Evolutionary conservation across 2,329 filamentous ascomycete genomes (phyloP).

Genomic region (Neofusicoccum umdonicola): DNA sequence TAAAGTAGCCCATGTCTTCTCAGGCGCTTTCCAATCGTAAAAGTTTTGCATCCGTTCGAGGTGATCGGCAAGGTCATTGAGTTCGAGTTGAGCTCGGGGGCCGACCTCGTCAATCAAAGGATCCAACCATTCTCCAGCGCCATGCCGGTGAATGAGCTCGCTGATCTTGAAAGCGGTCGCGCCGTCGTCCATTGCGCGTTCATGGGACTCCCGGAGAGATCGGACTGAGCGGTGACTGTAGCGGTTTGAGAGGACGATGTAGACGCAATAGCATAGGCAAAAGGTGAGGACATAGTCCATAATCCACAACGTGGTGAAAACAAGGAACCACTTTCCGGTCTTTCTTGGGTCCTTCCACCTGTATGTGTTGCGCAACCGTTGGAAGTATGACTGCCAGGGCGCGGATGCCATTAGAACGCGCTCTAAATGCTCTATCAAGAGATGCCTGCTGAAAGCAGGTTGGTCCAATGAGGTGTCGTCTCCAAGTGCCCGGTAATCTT

Average conservation of each 20-base stretch:
- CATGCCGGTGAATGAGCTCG: conserved; percentile 38
- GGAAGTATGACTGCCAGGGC: conserved; percentile 41
- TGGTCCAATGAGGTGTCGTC: conserved; percentile 29
- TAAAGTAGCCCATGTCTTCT: conserved; percentile 33
- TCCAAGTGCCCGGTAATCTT: conserved; percentile 26
- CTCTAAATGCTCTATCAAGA: conserved; percentile 34
- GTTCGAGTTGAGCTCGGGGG: conserved; percentile 37
- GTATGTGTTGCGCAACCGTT: conserved; percentile 37
- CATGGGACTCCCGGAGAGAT: conserved; percentile 34
- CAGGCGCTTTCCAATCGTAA: conserved; percentile 36
- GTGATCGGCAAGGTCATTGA: conserved; percentile 38
- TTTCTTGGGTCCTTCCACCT: conserved; percentile 37
- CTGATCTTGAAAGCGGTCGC: conserved; percentile 33
- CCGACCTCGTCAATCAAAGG: conserved; percentile 36
- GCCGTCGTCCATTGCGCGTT: conserved; percentile 30
- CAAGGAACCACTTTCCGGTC: conserved; percentile 33
- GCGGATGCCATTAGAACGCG: conserved; percentile 40
- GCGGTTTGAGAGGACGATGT: conserved; percentile 32
- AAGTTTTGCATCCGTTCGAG: conserved; percentile 39
- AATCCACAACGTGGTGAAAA: conserved; percentile 39
- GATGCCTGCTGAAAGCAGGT: conserved; percentile 36
- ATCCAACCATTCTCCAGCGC: conserved; percentile 37
- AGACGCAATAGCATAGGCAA: conserved; percentile 35
- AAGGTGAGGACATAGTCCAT: conserved; percentile 37
- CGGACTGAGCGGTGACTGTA: conserved; percentile 29